Base-by-base conservation (phyloP, 2,329 filamentous ascomycete species). In the Boeremia exigua region DNA sequence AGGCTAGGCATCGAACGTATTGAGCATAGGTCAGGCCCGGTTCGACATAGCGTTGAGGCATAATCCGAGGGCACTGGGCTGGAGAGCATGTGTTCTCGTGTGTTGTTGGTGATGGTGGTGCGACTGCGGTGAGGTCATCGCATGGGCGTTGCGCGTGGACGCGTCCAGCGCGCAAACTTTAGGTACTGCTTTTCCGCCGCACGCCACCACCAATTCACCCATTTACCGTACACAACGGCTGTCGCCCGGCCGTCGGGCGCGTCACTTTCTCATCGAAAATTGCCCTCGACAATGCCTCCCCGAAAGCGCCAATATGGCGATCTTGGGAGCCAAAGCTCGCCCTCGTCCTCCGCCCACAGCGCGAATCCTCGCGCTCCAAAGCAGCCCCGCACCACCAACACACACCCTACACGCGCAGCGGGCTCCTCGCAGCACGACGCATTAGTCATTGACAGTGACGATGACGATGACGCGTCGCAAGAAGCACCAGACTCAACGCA, bases 401-500 rank as follows among this genome's bases (percentile, higher is more conserved):
- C 58, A 10, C 42, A 61, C 10, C 47, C 53, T 10, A 56, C 56
- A n/a, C 58, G 45, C 32, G 55, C 45, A 4, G 40, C 62, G 11
- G 70, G 70, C 19, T 67, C 63, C 5, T 72, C 71, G 27, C 71
- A 67, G 28, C 56, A 63, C 3, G 52, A 71, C 7, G 63, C 70
- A 5, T 52, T 71, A 6, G 50, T 63, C 14, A 65, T 72, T 25
- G 63, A 66, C 33, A 68, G 63, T 33, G 66, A 68, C n/a, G 67
- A 68, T 12, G 69, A 68, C n/a, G 61, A 68, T 2, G 66, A 74
- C 8, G 70, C 62, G 25, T 68, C 62, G 4, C 64, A 69, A 25
- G 66, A 79, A 51, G 62, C 61, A 12, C 58, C 58, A 9, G 70
- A 68, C 39, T 57, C 62, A 2, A 63, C 61, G 8, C 70, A 75